Percentiles rank a stretch among this genome's conserved stretches.
These are phyloP conservation scores for Sporodiniella umbellata DNA, from an alignment of 371 early-diverging fungal genomes.

Conservation along the genomic window DNA sequence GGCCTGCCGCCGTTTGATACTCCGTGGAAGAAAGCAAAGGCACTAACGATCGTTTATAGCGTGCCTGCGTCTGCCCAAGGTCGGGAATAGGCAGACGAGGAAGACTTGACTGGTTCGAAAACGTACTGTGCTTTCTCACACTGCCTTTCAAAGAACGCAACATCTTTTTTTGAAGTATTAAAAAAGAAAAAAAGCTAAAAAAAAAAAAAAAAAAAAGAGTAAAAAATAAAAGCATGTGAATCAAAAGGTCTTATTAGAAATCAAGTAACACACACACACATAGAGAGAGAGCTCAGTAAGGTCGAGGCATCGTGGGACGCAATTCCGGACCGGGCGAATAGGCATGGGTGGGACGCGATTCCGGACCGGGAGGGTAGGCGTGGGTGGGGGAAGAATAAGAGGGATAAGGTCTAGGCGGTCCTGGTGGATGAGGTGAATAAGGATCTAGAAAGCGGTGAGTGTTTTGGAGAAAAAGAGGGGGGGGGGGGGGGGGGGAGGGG, in stretches of 20 bases:
- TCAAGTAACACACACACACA: too few species aligned
- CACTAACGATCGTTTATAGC: slow-evolving; percentile 66
- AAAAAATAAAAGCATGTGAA: background rate
- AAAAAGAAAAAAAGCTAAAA: background rate
- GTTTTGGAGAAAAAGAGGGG: too few species aligned
- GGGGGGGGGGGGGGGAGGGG: too few species aligned
- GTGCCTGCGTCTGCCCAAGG: slow-evolving; percentile 65
- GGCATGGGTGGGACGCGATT: slow-evolving; percentile 2
- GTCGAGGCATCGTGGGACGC: slow-evolving; percentile 4
- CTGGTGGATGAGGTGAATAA: too few species aligned
- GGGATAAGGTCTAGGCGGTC: slow-evolving; percentile 7
- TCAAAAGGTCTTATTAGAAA: background rate
- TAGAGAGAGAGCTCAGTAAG: too few species aligned
- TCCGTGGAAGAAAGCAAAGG: slow-evolving; percentile 62
- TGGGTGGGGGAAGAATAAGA: slow-evolving; percentile 2
- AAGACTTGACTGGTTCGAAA: slow-evolving; percentile 68
- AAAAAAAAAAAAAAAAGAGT: background rate
- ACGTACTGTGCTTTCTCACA: too few species aligned
- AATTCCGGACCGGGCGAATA: background rate
- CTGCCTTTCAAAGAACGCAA: too few species aligned
- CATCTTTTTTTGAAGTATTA: background rate
- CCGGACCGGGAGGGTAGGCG: background rate
- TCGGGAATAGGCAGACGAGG: slow-evolving; percentile 85
- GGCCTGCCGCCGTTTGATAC: slow-evolving; percentile 44
- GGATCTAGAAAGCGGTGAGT: too few species aligned